These are phyloP conservation scores for Venturiaceae sp. DNA, from an alignment of 2,329 filamentous ascomycete species.

Conservation along the genomic window DNA sequence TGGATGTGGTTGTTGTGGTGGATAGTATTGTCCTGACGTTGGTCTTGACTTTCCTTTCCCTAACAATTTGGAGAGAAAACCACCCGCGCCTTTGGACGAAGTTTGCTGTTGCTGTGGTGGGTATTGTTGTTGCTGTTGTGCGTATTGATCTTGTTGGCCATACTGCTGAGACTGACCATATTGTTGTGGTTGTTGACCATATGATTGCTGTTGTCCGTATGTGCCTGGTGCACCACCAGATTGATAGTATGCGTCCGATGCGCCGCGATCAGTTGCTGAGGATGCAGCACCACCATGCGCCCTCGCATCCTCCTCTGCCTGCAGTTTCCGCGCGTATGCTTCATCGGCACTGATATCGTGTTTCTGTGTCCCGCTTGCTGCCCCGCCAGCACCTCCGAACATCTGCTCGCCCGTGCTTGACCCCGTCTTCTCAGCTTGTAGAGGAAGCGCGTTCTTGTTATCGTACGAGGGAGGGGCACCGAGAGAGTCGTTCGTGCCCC, in stretches of 20 bases:
- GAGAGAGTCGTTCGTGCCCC: conserved; percentile 32
- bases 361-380: conserved; percentile 5
- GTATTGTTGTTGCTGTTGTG: conserved; percentile 19
- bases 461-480: conserved; percentile 61
- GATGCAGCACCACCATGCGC: conserved; percentile 29
- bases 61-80: conserved; percentile 43
- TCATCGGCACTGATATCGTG: conserved; percentile 54
- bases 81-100: conserved; percentile 27
- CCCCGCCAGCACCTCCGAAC: conserved; percentile 8
- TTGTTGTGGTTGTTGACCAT: conserved; percentile 18
- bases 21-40: conserved; percentile 12
- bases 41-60: conserved; percentile 29
- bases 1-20: conserved; percentile 15
- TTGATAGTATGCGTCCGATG: conserved; percentile 38
- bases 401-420: conserved; percentile 18
- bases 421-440: conserved; percentile 35
- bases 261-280: conserved; percentile 35
- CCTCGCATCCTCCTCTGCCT: conserved; percentile 72
- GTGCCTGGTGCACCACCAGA: conserved; percentile 5
- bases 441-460: conserved; percentile 33
- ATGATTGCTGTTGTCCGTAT: conserved; percentile 10
- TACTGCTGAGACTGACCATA: conserved; percentile 11
- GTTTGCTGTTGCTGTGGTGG: conserved; percentile 21
- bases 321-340: conserved; percentile 62
- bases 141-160: conserved; percentile 20